Conservation (phyloP, 2,329 filamentous ascomycete genomes). For the Mycosphaerella arachidis region DNA sequence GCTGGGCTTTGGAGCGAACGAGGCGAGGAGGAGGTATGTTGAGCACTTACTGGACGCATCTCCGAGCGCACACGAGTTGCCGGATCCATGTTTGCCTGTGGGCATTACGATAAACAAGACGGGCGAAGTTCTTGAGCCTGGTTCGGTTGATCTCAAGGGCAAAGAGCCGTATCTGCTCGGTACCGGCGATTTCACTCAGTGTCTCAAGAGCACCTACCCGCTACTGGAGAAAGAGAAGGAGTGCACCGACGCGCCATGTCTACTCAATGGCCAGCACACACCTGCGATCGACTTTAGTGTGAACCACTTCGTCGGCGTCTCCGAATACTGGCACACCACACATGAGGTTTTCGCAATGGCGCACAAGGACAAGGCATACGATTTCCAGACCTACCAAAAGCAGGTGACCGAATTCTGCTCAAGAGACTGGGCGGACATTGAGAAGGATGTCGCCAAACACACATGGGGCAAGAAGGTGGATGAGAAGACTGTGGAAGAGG, state of each 20-base stretch:
- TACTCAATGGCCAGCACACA: constrained; percentile 86
- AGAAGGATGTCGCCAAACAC: constrained; percentile 58
- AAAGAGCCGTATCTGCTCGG: constrained; percentile 62
- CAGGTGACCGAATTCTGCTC: constrained; percentile 81
- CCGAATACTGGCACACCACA: constrained; percentile 98
- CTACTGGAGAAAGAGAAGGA: constrained; percentile 83
- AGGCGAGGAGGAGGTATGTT: constrained; percentile 83
- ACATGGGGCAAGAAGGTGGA: constrained; percentile 74
- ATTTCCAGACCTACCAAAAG: constrained; percentile 83
- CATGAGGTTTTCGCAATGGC: constrained; percentile 84
- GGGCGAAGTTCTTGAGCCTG: constrained; percentile 56
- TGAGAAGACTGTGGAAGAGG: constrained; percentile 69
- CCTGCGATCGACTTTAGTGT: constrained; percentile 95
- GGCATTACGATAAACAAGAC: constrained; percentile 69
- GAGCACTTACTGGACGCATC: constrained; percentile 66
- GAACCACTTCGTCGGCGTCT: constrained; percentile 96
- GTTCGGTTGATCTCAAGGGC: constrained; percentile 38
- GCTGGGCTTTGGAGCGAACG: constrained; percentile 95
- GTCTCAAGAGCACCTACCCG: constrained; percentile 74
- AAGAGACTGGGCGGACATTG: constrained; percentile 74
- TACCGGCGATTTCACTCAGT: constrained; percentile 83
- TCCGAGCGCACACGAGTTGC: constrained; percentile 65
- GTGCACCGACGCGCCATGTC: constrained; percentile 76
- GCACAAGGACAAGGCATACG: constrained; percentile 74
- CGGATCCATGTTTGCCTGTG: constrained; percentile 84